Base-by-base conservation (phyloP, 2,329 filamentous ascomycete species). In the Pyrenophora graminea region DNA sequence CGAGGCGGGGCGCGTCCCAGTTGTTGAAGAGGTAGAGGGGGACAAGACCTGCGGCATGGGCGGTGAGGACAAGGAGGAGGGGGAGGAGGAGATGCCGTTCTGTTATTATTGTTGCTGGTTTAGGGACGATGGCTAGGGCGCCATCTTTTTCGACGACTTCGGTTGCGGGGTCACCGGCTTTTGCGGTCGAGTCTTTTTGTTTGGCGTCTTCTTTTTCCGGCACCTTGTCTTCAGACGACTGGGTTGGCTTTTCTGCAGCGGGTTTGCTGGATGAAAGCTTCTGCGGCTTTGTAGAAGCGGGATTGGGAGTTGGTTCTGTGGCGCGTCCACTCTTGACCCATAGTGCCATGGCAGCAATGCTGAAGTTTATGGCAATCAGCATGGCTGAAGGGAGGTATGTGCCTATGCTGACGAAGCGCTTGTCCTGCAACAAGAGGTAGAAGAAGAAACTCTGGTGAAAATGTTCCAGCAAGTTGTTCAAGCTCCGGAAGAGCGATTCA, bases 381-480 rank as follows among this genome's bases (percentile, higher is more conserved):
- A 99, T 99, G n/a, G 94, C 94, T 63, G 91, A 95, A 0, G 94
- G 94, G 3, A 99, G 81, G 69, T 99, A 99, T 1, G 93, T 99
- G 13, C 94, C 94, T 58, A 99, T 99, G 74, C 92, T 97, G 62
- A 97, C 94, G 70, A 99, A 99, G 9, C 92, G 86, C 65, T 94
- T 90, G 25, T 87, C 84, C 61, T 95, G 88, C 85, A 97, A 91
- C 38, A 99, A 81, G 44, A 99, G 80, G 72, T 99, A 99, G 77
- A 99, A 97, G 82, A 99, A 99, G 80, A 99, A 99, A 72, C 92
- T 97, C 76, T 99, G 94, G 71, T 99, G 94, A 55, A 99, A 81
- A 71, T 99, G 92, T 76, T 99, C 94, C 27, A 99, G 82, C 51
- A 99, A 77, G 69, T 99, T 99, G 77, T 99, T 99, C 74, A 99